Evolutionary conservation across 768 basidiomycete species (phyloP), one percentile per base, ranked within the genome.

Genomic region (Favolaschia claudopus): DNA sequence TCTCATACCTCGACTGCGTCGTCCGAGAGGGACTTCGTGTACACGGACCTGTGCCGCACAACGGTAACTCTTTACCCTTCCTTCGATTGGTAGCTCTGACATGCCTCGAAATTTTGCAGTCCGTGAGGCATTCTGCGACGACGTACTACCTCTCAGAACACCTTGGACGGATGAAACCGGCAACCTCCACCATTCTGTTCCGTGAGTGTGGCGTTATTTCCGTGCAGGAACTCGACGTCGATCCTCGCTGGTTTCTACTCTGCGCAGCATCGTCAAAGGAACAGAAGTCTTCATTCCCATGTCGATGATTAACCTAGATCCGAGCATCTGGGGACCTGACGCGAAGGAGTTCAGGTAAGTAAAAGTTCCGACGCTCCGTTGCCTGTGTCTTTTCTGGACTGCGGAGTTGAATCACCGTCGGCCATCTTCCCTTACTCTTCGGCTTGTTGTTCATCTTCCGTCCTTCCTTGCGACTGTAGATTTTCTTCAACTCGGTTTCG

Each of bases 1-100:
- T 94, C 5, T 82, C 86, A 0, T 91, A 90, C 64, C 84, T 93
- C 19, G 91, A 91, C 59, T 66, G 38, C 12, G 53, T 61, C 34
- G 56, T 54, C 5, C 46, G 45, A 17, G 59, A 60, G 45, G 28
- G 19, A 6, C 34, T 61, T 5, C 52, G 52, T 7, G 3, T 61
- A 7, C 15, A 60, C 24, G 36, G 36, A n/a, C 50, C 58, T 3
- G 50, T 54, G 14, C 20, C 58, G 4, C 13, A 13, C 7, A 54
- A 43, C 17, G 40, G 56, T 50, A 10, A 43, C 36, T 17, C 10
- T 6, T 56, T 42, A 39, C 17, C 8, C 17, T 27, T 13, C 9
- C 7, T 13, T n/a, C 14, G 19, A 19, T 19, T 9, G 24, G 10
- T 9, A 4, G 15, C 25, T 13, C 2, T 25, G 25, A 10, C 12